A percentile compares a stretch with the other conserved stretches of the same genome.
Evolutionary conservation across 73 alveolate genomes (phyloP).

Genomic region (Stentor roeselii): DNA sequence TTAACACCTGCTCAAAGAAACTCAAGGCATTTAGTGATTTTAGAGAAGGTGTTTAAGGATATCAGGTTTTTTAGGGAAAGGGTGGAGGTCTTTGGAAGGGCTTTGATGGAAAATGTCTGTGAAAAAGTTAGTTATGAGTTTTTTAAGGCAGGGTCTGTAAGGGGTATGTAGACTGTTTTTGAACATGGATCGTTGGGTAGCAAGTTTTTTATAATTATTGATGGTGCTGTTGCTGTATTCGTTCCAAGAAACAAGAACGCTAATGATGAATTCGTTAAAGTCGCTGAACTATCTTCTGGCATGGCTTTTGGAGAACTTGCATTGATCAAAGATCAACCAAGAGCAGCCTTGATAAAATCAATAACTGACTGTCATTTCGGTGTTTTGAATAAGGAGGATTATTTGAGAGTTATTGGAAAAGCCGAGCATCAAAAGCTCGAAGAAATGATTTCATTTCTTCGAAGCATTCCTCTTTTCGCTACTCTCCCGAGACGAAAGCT

Average conservation of each 20-base stretch:
- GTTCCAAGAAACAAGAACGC: background rate
- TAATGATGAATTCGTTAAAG: background rate
- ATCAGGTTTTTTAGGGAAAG: background rate
- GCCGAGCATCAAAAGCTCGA: conserved; percentile 35
- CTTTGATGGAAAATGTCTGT: background rate
- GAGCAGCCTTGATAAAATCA: conserved; percentile 65
- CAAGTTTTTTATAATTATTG: background rate
- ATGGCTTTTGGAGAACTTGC: conserved; percentile 79
- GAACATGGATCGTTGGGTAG: background rate
- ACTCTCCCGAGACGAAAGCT: conserved; percentile 34
- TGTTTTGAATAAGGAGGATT: conserved; percentile 42
- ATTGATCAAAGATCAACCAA: conserved; percentile 57
- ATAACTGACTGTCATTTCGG: conserved; percentile 45
- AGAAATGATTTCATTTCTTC: conserved; percentile 30
- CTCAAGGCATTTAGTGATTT: background rate
- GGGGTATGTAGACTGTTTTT: background rate
- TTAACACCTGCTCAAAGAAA: background rate
- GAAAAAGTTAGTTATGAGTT: background rate
- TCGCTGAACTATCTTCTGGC: conserved; percentile 18
- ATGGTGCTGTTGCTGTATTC: background rate
- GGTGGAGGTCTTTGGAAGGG: background rate
- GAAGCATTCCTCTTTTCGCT: conserved; percentile 35
- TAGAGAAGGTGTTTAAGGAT: background rate
- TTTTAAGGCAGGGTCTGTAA: background rate
- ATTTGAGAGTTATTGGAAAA: conserved; percentile 31